Conservation (phyloP, 2,329 filamentous ascomycete species). For the Passalora sequoiae region DNA sequence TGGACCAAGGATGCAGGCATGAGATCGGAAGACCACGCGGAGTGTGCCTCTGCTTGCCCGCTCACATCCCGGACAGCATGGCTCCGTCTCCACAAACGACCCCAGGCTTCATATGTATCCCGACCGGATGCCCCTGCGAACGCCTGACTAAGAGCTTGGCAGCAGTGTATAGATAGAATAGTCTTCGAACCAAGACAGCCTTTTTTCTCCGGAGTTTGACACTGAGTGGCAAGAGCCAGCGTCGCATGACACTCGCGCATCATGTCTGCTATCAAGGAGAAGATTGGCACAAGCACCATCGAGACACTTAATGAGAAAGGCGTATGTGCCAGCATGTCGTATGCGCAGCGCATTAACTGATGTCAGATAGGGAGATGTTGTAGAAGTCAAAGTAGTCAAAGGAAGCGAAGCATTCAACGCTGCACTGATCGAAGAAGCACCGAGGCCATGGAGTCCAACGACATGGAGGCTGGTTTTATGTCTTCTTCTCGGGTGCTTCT, state of each 20-base stretch:
- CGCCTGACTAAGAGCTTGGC: background rate
- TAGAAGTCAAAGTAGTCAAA: constrained; percentile 43
- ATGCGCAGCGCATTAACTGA: background rate
- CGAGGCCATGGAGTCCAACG: constrained; percentile 21
- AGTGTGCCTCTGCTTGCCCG: constrained; percentile 1
- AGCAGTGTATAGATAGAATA: constrained; percentile 3
- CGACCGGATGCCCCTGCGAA: constrained; percentile 3
- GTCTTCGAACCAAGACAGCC: background rate
- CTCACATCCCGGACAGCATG: constrained; percentile 4
- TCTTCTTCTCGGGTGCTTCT: constrained; percentile 38
- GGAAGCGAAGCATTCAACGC: constrained; percentile 53
- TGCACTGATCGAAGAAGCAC: constrained; percentile 51
- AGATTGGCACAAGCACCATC: constrained; percentile 4
- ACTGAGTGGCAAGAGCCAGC: background rate
- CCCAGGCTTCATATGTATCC: constrained; percentile 1
- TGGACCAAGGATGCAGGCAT: background rate
- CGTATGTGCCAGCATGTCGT: background rate
- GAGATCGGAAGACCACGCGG: background rate
- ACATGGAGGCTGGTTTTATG: constrained; percentile 25
- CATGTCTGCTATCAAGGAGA: constrained; percentile 8
- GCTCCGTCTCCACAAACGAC: constrained; percentile 1
- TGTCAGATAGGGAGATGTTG: constrained; percentile 15
- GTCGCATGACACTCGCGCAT: background rate
- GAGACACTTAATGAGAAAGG: constrained; percentile 5
- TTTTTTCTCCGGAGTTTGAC: constrained; percentile 1